Base-by-base conservation (phyloP, 371 early-diverging fungal genomes). In the Zychaea mexicana region DNA sequence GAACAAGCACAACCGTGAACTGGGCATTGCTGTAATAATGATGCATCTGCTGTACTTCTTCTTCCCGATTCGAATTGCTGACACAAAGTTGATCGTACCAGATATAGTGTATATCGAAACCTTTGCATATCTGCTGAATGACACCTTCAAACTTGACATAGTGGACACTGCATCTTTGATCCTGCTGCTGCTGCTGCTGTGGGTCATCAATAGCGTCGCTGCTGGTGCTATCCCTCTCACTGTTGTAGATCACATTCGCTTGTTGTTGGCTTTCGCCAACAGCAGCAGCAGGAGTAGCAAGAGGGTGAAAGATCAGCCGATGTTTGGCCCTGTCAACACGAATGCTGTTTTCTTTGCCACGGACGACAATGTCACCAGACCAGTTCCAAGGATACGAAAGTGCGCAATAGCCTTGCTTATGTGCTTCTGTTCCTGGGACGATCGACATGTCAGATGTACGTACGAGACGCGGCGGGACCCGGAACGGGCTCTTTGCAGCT, bases 381-480 rank as follows among this genome's bases (percentile, higher is more conserved):
- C 49, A 49, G n/a, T 49, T 49, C 49, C 49, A 49, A 24, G 49
- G 9, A n/a, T 49, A 49, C 9, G 49, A 49, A 24, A 49, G 26
- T 17, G 49, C 49, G n/a, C 49, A 49, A 22, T 49, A 49, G 22
- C 49, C 49, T 22, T 24, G 9, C n/a, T 42, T 42, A n/a, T 8
- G 19, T 13, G 49, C 49, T 19, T 49, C 49, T 19, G 49, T 49
- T 4, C 49, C 49, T 49, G 49, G 49, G 7, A 49, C 49, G n/a
- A 49, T 24, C 4, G 49, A 22, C 49, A 49, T 49, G n/a, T 49
- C 49, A 9, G 49, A 49, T 49, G n/a, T 22, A 22, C 49, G 49
- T 4, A 49, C 49, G 3, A 49, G 49, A n/a, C 22, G 49, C 6
- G 45, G 4, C n/a, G 49, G 49, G 42, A n/a, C 4, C 21, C 49